Base-by-base conservation (phyloP, 495 filamentous ascomycete species). In the Rhypophila decipiens region DNA sequence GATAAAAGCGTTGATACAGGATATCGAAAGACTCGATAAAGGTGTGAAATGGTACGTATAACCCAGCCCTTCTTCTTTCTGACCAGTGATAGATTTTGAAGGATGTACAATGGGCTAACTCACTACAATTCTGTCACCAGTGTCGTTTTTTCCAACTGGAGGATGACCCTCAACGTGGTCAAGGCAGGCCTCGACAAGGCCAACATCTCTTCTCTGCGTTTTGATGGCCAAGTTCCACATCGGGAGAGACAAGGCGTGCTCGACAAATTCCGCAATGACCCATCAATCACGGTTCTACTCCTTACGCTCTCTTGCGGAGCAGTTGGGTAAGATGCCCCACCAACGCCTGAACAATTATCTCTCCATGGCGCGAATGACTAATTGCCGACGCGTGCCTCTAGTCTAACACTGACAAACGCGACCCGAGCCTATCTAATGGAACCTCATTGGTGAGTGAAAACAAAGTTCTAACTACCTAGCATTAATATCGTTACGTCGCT, bases 91-190 rank as follows among this genome's bases (percentile, higher is more conserved):
- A 46, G 21, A 45, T 47, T 39, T 10, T 12, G 12, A 21, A n/a
- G n/a, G n/a, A n/a, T 11, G 18, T 10, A 3, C 0, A 23, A 11
- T 12, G 21, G 7, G 24, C 22, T n/a, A 21, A 31, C 3, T 15
- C 5, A 11, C 40, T 27, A 3, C 24, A 18, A 42, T 3, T n/a
- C n/a, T n/a, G 17, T 15, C 15, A 0, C 7, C 27, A 73, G 69
- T 33, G 50, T 76, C 29, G 66, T 76, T 0, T 77, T 75, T 45
- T 69, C 71, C 0, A 64, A 48, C 2, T 75, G 72, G 74, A 59
- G 64, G 24, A 53, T 58, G 29, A 73, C 67, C 4, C 69, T 77
- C 11, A 66, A 73, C 27, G 12, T 71, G 1, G 57, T 73, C 1
- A 58, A 69, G 36, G 21, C 24, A 0, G 67, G 55, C 4, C 58